Conservation (phyloP, 2,329 filamentous ascomycete genomes). For the Pleurostoma richardsiae region DNA sequence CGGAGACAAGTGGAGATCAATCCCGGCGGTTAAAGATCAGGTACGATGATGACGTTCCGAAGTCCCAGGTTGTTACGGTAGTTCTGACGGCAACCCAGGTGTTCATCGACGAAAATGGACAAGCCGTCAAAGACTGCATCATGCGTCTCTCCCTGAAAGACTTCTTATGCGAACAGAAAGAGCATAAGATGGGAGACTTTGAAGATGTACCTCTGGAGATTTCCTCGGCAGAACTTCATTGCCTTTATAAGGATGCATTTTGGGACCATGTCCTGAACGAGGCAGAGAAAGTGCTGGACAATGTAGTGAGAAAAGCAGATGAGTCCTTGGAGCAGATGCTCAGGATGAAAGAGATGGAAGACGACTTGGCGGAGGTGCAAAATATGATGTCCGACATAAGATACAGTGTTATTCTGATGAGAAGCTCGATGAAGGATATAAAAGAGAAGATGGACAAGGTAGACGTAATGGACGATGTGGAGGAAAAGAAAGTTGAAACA, state of each 20-base stretch:
- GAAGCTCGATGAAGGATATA: neutral
- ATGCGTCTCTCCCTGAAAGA: neutral
- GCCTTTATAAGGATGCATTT: neutral
- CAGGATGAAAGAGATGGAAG: neutral
- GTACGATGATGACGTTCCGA: neutral
- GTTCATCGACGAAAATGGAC: neutral
- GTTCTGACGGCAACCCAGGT: neutral
- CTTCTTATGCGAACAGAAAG: neutral
- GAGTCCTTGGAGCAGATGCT: neutral
- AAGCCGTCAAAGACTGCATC: neutral
- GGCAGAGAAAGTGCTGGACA: neutral
- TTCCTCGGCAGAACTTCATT: neutral
- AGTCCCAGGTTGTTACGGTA: neutral
- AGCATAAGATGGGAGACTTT: neutral
- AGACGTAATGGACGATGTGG: neutral
- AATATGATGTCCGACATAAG: neutral
- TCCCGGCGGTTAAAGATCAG: neutral
- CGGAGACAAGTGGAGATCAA: neutral
- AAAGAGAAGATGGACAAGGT: neutral
- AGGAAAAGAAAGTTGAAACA: neutral
- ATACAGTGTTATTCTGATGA: neutral
- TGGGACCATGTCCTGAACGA: neutral
- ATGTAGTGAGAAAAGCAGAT: neutral
- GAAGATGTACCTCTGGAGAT: neutral
- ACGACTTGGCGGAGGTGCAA: neutral